phyloP scores from a whole-genome alignment of 2,329 filamentous ascomycete genomes.

The Zymoseptoria brevis region DNA sequence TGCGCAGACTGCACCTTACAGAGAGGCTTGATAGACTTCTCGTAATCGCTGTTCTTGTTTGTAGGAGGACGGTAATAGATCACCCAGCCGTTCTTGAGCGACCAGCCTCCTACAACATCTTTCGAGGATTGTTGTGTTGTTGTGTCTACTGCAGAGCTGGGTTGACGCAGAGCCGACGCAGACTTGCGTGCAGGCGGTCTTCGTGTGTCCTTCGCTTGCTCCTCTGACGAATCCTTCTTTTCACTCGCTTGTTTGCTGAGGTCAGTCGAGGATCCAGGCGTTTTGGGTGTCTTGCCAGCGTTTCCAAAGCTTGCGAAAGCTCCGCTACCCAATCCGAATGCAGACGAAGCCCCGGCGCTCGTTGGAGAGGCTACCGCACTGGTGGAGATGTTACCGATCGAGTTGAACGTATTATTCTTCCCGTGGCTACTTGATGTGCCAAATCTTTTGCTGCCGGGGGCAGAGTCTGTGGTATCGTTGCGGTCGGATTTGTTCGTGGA shows the following conservation, averaged over 20 bases:
- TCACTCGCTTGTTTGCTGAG: slow-evolving; percentile 54
- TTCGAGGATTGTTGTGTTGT: slow-evolving; percentile 10
- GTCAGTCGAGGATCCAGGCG: slow-evolving; percentile 67
- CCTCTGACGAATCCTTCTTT: slow-evolving; percentile 52
- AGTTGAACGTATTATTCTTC: slow-evolving; percentile 70
- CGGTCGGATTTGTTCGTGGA: slow-evolving; percentile 59
- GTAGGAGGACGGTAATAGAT: slow-evolving; percentile 97
- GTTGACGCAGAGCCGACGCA: slow-evolving; percentile 15
- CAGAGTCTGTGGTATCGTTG: slow-evolving; percentile 46
- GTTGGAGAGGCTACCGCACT: slow-evolving; percentile 59
- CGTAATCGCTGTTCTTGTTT: slow-evolving; percentile 95
- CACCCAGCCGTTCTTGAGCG: slow-evolving; percentile 81
- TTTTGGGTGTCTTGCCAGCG: slow-evolving; percentile 72
- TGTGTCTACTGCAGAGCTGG: slow-evolving; percentile 9
- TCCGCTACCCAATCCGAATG: slow-evolving; percentile 88
- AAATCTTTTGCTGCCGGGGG: slow-evolving; percentile 61
- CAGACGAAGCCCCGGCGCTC: slow-evolving; percentile 65
- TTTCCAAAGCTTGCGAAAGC: slow-evolving; percentile 92
- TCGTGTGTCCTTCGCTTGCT: slow-evolving; percentile 22
- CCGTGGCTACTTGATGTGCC: slow-evolving; percentile 64
- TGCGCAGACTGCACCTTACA: slow-evolving; percentile 75
- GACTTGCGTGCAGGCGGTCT: slow-evolving; percentile 22
- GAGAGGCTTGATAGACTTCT: slow-evolving; percentile 87
- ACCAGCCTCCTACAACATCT: slow-evolving; percentile 37
- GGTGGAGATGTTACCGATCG: slow-evolving; percentile 61